Evolutionary conservation across 495 filamentous ascomycete genomes (phyloP), one percentile per base, ranked within the genome.

Genomic region (Penicillium coprophilum): DNA sequence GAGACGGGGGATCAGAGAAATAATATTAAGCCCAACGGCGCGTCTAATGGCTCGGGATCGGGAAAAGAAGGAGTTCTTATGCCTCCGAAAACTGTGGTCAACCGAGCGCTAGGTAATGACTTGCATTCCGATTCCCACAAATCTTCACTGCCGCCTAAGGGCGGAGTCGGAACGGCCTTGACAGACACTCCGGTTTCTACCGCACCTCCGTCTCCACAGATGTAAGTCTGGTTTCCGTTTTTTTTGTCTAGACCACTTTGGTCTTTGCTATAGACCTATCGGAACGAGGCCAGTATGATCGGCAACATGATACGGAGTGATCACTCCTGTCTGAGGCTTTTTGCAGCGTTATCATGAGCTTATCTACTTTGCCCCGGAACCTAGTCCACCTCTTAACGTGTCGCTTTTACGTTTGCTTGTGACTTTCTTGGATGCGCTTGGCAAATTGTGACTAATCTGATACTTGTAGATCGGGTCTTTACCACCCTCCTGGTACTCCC

Each of bases 181-280:
- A 82, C 75, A 58, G 87, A 91, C 71, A 91, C 87, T 62, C 87
- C 87, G 54, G 65, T 74, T 68, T 80, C 86, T 61, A 87, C 87
- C 60, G 84, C 83, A 53, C 86, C 87, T 28, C 82, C 77, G 69
- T 89, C 85, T 69, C 87, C 87, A 63, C 80, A 81, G 65, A 86
- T 90, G 84, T 88, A 73, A 73, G 85, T 77, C 41, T 46, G n/a
- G 6, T 47, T 58, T 46, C 47, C 39, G 45, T 24, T 51, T 58
- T 63, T 53, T 56, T 63, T 53, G 57, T 65, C 55, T 38, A 50
- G 24, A 41, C 21, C 54, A n/a, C n/a, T 39, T 24, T 10, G 6
- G 34, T 32, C 36, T 31, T 58, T 19, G 10, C 28, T 20, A 38
- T 38, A 36, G 28, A 46, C 55, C 65, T 68, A 65, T 65, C 53